A percentile compares a stretch with the other conserved stretches of the same genome.
Evolutionary conservation across 2,329 filamentous ascomycete genomes (phyloP).

Genomic region (Aureobasidium sp.): DNA sequence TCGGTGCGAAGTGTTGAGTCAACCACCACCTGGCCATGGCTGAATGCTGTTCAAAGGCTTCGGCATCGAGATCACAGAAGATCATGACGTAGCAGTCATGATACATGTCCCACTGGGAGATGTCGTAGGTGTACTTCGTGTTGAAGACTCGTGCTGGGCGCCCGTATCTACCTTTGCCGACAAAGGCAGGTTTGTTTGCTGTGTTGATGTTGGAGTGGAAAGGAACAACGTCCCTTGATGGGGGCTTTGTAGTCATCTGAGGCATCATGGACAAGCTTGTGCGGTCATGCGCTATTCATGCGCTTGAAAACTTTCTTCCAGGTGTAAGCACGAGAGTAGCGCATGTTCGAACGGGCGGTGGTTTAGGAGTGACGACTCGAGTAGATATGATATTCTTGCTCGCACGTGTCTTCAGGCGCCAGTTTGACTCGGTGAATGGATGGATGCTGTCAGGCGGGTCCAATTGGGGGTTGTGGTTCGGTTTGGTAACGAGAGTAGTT

Average conservation of each 20-base stretch:
- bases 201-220: neutral
- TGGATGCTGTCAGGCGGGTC: no score
- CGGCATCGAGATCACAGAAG: neutral
- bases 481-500: no score
- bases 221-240: neutral
- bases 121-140: neutral
- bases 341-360: neutral
- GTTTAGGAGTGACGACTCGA: neutral
- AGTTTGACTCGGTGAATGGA: neutral
- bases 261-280: neutral
- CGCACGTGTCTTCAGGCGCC: neutral
- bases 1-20: no score
- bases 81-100: neutral
- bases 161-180: no score
- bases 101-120: neutral
- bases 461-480: no score
- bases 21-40: no score
- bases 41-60: neutral
- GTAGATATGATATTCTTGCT: no score
- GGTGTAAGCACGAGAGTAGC: neutral
- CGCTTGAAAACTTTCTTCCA: neutral
- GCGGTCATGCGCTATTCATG: neutral
- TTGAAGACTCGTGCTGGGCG: neutral
- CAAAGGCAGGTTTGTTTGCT: neutral
- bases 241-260: neutral